Conservation (phyloP, 371 early-diverging fungal species). For the Apophysomyces sp. region DNA sequence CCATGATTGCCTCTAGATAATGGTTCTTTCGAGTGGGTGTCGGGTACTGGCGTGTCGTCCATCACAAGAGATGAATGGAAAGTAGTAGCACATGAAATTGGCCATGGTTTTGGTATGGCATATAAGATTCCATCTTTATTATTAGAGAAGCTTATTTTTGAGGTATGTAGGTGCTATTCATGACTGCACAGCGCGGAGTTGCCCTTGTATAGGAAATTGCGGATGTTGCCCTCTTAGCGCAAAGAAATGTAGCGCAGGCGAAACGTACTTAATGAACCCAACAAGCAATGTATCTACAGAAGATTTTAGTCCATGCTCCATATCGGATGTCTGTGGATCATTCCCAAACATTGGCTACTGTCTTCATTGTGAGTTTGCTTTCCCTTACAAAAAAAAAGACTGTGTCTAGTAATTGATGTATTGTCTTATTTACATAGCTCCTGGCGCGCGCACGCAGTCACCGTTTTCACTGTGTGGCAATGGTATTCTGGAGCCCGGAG, state of each 20-base stretch:
- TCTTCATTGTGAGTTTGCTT: constrained; percentile 44
- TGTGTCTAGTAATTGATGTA: background rate
- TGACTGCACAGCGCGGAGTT: constrained; percentile 64
- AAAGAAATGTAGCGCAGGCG: constrained; percentile 78
- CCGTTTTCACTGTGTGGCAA: constrained; percentile 86
- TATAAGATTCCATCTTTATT: too few species aligned
- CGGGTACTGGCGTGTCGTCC: constrained; percentile 90
- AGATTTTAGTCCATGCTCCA: constrained; percentile 82
- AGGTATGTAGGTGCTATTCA: constrained; percentile 47
- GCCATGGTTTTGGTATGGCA: constrained; percentile 77
- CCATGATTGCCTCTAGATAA: constrained; percentile 30
- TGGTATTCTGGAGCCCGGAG: constrained; percentile 86
- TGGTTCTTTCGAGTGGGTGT: constrained; percentile 55
- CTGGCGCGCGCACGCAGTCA: constrained; percentile 29
- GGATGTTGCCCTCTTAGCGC: constrained; percentile 75
- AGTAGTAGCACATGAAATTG: constrained; percentile 95
- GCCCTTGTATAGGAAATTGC: constrained; percentile 59
- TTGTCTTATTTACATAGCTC: constrained; percentile 16
- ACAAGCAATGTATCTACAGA: constrained; percentile 75
- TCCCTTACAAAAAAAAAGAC: too few species aligned
- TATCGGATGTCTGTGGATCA: constrained; percentile 67
- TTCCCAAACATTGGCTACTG: constrained; percentile 61
- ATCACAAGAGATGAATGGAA: constrained; percentile 88
- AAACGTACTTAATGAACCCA: constrained; percentile 85
- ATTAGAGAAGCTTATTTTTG: background rate